A percentile compares a stretch with the other conserved stretches of the same genome.
phyloP scores from a whole-genome alignment of 176 grass and related monocot species.

The Avena insularis region DNA sequence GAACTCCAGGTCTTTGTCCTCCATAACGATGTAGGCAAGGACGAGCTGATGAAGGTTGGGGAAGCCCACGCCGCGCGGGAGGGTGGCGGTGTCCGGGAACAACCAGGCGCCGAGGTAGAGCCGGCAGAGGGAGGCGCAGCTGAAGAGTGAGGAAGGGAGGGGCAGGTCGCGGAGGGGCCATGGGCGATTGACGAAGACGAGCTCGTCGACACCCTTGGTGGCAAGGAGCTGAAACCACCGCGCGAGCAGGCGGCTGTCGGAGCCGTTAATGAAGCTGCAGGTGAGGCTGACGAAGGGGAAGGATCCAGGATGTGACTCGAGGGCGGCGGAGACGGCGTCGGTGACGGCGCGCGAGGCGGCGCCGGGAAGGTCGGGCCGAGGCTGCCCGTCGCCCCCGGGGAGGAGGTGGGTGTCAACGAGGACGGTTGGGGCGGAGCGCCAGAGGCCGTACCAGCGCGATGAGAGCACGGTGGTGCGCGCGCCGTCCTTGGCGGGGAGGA shows the following conservation, averaged over 20 bases:
- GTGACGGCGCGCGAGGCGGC: not conserved
- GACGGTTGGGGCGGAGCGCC: constrained; percentile 20
- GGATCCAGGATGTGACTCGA: constrained; percentile 13
- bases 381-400: not conserved
- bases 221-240: constrained; percentile 35
- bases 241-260: not conserved
- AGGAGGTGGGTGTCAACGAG: constrained; percentile 37
- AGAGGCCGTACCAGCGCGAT: constrained; percentile 32
- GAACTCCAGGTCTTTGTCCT: constrained; percentile 1
- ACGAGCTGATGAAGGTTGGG: not conserved
- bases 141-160: constrained; percentile 22
- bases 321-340: not conserved
- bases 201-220: constrained; percentile 26
- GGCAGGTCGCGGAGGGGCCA: not conserved
- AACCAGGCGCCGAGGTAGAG: constrained; percentile 18
- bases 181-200: constrained; percentile 32
- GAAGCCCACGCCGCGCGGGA: not conserved
- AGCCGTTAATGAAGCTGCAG: not conserved
- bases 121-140: constrained; percentile 17
- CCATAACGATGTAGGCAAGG: not conserved
- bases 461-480: constrained; percentile 43
- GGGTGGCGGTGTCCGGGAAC: constrained; percentile 1
- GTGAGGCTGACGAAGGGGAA: constrained; percentile 31
- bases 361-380: not conserved
- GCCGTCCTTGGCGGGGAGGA: constrained; percentile 37